Conservation (phyloP, 257 asterid genomes). For the Linderniella brevidens region DNA sequence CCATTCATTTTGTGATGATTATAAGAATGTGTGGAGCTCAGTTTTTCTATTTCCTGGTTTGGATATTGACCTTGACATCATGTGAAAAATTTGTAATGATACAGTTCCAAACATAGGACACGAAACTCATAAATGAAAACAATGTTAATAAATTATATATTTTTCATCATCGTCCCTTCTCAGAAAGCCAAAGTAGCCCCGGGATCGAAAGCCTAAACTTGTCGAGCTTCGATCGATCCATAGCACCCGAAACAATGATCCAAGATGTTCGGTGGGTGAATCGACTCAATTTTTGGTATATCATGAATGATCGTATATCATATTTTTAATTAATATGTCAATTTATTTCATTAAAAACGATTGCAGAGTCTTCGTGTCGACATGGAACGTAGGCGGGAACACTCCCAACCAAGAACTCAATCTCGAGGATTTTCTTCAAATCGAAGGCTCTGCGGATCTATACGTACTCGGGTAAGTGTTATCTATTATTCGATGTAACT, state of each 20-base stretch:
- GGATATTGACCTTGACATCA: constrained; percentile 10
- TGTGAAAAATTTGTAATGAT: background rate
- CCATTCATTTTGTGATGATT: constrained; percentile 8
- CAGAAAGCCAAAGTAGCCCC: constrained; percentile 48
- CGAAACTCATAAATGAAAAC: constrained; percentile 3
- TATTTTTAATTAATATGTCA: background rate
- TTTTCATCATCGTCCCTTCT: constrained; percentile 16
- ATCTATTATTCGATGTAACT: background rate
- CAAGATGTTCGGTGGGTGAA: constrained; percentile 50
- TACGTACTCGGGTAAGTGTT: constrained; percentile 65
- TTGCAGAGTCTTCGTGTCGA: constrained; percentile 67
- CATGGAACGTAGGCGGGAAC: constrained; percentile 96
- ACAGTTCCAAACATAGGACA: constrained; percentile 5
- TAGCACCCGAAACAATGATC: constrained; percentile 27
- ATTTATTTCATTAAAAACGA: background rate
- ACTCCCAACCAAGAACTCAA: constrained; percentile 57
- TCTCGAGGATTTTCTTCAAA: constrained; percentile 81
- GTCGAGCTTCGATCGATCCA: constrained; percentile 28
- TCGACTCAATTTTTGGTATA: background rate
- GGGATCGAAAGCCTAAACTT: constrained; percentile 44
- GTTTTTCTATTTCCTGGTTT: constrained; percentile 4
- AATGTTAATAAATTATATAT: background rate
- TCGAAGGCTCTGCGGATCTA: constrained; percentile 73
- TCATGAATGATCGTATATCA: background rate
- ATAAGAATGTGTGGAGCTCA: constrained; percentile 1